These are phyloP conservation scores for Microdochium trichocladiopsis DNA, from an alignment of 2,329 filamentous ascomycete genomes.

Conservation along the genomic window DNA sequence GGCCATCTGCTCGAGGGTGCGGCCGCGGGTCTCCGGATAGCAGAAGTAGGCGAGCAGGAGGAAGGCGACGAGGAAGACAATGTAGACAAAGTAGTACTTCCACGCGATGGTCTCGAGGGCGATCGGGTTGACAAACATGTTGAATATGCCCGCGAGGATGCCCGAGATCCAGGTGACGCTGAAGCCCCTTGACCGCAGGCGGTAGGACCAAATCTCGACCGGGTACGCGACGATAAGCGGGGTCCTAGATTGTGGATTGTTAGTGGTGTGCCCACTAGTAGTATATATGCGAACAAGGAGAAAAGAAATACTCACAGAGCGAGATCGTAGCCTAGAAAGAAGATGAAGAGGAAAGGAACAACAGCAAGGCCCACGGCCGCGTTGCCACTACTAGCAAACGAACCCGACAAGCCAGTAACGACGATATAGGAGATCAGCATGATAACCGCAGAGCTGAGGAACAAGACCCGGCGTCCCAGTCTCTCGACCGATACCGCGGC, in stretches of 20 bases:
- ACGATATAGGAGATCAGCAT: conserved; percentile 35
- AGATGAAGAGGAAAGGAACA: conserved; percentile 28
- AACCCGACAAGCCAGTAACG: conserved; percentile 30
- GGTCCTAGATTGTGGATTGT: conserved; percentile 17
- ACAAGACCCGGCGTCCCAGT: conserved; percentile 30
- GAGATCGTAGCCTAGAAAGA: conserved; percentile 23
- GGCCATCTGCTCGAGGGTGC: conserved; percentile 19
- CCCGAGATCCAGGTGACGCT: conserved; percentile 15
- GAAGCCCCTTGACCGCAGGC: conserved; percentile 14
- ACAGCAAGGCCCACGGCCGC: conserved; percentile 24
- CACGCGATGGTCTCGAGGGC: conserved; percentile 27
- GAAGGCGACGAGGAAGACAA: conserved; percentile 18
- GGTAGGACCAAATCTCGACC: conserved; percentile 17
- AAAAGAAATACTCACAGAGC: conserved; percentile 29
- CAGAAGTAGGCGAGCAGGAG: conserved; percentile 25
- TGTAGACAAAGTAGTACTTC: conserved; percentile 32
- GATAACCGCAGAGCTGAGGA: conserved; percentile 28
- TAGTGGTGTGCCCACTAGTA: too few relatives aligned
- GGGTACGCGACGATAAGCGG: conserved; percentile 20
- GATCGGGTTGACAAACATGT: conserved; percentile 28
- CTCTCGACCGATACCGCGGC: conserved; percentile 4
- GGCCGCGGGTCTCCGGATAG: conserved; percentile 20
- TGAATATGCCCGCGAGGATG: conserved; percentile 17
- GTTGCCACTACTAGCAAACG: conserved; percentile 22
- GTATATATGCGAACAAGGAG: too few relatives aligned